Conservation (phyloP, 352 stramenopile genomes). For the Phytophthora palmivora region DNA sequence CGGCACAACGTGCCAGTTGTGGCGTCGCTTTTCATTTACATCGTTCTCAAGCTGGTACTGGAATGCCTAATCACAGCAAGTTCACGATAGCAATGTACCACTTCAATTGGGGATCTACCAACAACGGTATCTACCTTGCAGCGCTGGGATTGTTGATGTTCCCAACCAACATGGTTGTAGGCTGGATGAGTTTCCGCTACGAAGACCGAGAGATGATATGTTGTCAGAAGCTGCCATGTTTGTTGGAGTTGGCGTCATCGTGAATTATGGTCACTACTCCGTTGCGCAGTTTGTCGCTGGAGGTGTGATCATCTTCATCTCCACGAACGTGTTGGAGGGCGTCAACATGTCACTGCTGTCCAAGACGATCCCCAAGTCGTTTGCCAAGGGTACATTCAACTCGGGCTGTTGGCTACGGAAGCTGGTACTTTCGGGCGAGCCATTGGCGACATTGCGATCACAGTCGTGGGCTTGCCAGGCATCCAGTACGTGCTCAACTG, state of each 20-base stretch:
- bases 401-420: slow-evolving; percentile 94
- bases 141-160: slow-evolving; percentile 92
- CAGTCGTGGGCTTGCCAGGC: slow-evolving; percentile 76
- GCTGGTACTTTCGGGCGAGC: slow-evolving; percentile 91
- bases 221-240: slow-evolving; percentile 88
- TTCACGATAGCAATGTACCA: slow-evolving; percentile 90
- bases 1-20: slow-evolving; percentile 83
- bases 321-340: slow-evolving; percentile 93
- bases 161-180: slow-evolving; percentile 91
- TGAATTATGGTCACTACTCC: slow-evolving; percentile 89
- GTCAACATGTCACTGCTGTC: slow-evolving; percentile 94
- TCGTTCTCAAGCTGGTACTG: slow-evolving; percentile 93
- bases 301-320: slow-evolving; percentile 92
- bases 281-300: slow-evolving; percentile 87
- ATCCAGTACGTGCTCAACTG: slow-evolving; percentile 89
- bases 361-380: slow-evolving; percentile 94
- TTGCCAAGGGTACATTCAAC: slow-evolving; percentile 95
- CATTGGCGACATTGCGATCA: slow-evolving; percentile 88
- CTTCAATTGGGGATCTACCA: slow-evolving; percentile 89
- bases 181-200: slow-evolving; percentile 89
- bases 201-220: slow-evolving; percentile 93
- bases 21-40: slow-evolving; percentile 86
- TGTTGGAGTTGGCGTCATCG: slow-evolving; percentile 87
- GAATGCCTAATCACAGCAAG: slow-evolving; percentile 90
- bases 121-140: slow-evolving; percentile 89